Percentiles rank a stretch among this genome's conserved stretches.
Evolutionary conservation across 768 basidiomycete genomes (phyloP).

Genomic region (Lactarius sanguifluus): DNA sequence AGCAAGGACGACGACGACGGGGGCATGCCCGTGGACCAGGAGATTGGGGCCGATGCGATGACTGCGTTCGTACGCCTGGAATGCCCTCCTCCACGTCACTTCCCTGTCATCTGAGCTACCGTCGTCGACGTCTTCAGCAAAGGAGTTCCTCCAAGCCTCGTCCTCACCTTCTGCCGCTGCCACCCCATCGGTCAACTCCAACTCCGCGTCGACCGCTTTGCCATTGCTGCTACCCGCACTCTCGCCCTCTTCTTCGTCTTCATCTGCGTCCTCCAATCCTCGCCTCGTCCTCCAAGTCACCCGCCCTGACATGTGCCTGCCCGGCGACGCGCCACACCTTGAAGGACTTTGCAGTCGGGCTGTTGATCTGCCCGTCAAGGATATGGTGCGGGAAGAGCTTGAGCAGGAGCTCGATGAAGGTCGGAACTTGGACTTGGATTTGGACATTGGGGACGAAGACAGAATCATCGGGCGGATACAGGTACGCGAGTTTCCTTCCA

Average conservation of each 20-base stretch:
- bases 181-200: no score
- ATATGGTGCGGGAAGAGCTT: constrained; percentile 10
- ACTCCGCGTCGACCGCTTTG: no score
- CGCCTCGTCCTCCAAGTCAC: constrained; percentile 40
- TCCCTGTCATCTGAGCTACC: no score
- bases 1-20: no score
- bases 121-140: no score
- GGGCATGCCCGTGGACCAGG: background rate
- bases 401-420: background rate
- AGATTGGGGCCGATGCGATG: constrained; percentile 30
- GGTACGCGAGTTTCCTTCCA: no score
- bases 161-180: no score
- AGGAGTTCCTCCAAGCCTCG: no score
- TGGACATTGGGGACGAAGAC: background rate
- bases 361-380: constrained; percentile 26
- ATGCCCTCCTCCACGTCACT: background rate
- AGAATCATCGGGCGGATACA: no score
- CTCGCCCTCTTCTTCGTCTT: no score
- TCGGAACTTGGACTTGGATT: background rate
- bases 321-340: constrained; percentile 28
- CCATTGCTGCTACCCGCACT: no score
- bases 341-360: constrained; percentile 31
- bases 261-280: constrained; percentile 35
- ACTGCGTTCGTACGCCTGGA: constrained; percentile 40
- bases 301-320: no score